Base-by-base conservation (phyloP, 805 yeast genomes). In the Teunomyces panamensis region DNA sequence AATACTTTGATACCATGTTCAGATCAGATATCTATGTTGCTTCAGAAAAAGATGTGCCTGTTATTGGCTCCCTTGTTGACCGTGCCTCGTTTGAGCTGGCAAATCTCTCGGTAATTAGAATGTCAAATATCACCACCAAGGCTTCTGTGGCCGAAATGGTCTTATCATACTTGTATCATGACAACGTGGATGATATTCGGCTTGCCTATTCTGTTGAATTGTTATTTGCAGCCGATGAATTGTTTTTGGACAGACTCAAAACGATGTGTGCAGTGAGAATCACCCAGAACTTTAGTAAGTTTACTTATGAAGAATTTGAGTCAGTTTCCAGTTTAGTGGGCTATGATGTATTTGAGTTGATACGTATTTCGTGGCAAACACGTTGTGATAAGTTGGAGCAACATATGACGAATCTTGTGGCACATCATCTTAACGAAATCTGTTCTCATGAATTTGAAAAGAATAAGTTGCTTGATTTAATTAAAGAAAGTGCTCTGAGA, bases 351-450 rank as follows among this genome's bases (percentile, higher is more conserved):
- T 85, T 71, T 58, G 87, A 84, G 26, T 67, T 85, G 11, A 63
- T 87, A 20, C 65, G 81, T 45, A 77, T 84, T 1, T 82, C 85
- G 0, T 87, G 95, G 94, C 77, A 75, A 13, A 78, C 86, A 0
- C 67, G 84, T 32, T 68, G 85, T 42, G 85, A 81, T 47, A 71
- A 87, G 43, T 61, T 87, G 24, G 94, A 87, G 56, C 79, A 79
- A 27, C 80, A 71, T 55, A 80, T 79, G 5, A 87, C 91, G 0
- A 71, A 77, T 50, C 54, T 74, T 29, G 72, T 87, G 30, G 87
- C 92, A 0, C 57, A 70, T 30, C 64, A 81, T 49, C 56, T 87
- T 24, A 44, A 59, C 54, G 8, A 47, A 42, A 26, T 81, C 59
- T 62, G 54, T 69, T 5, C 50, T 3, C 34, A 53, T 1, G 67